Conservation (phyloP, 768 basidiomycete species). For the Russula abietina region DNA sequence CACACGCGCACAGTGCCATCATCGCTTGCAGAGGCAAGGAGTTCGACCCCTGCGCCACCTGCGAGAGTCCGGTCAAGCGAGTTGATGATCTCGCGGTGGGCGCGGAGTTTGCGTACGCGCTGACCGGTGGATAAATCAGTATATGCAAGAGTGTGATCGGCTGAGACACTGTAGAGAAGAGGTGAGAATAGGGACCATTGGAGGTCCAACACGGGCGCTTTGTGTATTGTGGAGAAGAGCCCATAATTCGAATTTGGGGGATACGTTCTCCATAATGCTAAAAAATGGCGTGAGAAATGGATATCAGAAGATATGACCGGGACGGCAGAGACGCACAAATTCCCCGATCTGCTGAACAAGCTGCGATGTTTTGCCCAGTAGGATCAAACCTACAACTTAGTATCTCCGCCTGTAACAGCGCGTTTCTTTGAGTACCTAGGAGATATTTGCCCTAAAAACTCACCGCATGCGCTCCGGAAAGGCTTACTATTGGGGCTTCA, state of each 20-base stretch:
- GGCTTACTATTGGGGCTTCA: conserved; percentile 88
- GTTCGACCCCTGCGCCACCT: conserved; percentile 75
- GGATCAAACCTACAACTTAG: conserved; percentile 91
- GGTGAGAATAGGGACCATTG: conserved; percentile 80
- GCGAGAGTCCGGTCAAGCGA: conserved; percentile 81
- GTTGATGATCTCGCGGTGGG: conserved; percentile 90
- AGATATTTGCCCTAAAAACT: conserved; percentile 29
- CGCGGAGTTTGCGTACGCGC: conserved; percentile 73
- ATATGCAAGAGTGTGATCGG: conserved; percentile 78
- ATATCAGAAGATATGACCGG: conserved; percentile 10
- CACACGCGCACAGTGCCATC: conserved; percentile 90
- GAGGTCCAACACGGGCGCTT: conserved; percentile 87
- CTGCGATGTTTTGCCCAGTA: conserved; percentile 89
- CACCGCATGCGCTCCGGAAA: conserved; percentile 83
- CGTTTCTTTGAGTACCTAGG: background rate
- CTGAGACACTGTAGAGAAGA: conserved; percentile 73
- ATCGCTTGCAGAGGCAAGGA: conserved; percentile 84
- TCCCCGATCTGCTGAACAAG: conserved; percentile 82
- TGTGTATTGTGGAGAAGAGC: conserved; percentile 73
- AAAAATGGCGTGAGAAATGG: background rate
- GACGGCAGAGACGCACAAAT: conserved; percentile 60
- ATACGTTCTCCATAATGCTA: conserved; percentile 89
- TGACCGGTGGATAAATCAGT: conserved; percentile 82
- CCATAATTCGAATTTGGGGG: conserved; percentile 89
- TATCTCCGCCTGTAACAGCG: conserved; percentile 62